These are phyloP conservation scores for Pythium phragmiticola DNA, from an alignment of 352 stramenopile species.

Conservation along the genomic window DNA sequence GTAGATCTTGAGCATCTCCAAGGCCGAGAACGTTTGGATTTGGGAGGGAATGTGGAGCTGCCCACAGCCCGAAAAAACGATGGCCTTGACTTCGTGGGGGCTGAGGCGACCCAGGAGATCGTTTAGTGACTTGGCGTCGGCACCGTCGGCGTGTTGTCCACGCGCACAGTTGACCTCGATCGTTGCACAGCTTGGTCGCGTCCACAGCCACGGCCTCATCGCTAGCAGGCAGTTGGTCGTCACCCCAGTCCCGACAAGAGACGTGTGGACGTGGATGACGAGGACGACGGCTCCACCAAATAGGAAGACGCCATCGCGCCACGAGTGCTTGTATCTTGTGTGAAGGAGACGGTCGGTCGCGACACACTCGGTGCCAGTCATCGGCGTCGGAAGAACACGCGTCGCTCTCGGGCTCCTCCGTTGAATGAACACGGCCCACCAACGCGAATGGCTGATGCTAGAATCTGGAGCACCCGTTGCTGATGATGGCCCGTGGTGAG, in stretches of 20 bases:
- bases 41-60: conserved; percentile 14
- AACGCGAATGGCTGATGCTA: no score
- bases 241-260: neutral
- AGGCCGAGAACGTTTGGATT: conserved; percentile 6
- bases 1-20: conserved; percentile 21
- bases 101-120: neutral
- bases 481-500: no score
- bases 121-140: neutral
- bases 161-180: conserved; percentile 26
- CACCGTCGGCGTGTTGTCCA: conserved; percentile 1
- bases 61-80: conserved; percentile 27
- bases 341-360: no score
- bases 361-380: no score
- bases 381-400: no score
- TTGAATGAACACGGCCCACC: no score
- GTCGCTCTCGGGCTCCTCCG: no score
- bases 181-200: conserved; percentile 7
- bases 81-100: neutral
- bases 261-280: conserved; percentile 13
- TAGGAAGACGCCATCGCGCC: no score
- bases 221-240: conserved; percentile 9
- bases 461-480: no score
- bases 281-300: conserved; percentile 12
- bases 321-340: no score
- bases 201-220: conserved; percentile 21